A percentile compares a stretch with the other conserved stretches of the same genome.
These are phyloP conservation scores for Fulvia fulva DNA, from an alignment of 2,329 filamentous ascomycete species.

Conservation along the genomic window DNA sequence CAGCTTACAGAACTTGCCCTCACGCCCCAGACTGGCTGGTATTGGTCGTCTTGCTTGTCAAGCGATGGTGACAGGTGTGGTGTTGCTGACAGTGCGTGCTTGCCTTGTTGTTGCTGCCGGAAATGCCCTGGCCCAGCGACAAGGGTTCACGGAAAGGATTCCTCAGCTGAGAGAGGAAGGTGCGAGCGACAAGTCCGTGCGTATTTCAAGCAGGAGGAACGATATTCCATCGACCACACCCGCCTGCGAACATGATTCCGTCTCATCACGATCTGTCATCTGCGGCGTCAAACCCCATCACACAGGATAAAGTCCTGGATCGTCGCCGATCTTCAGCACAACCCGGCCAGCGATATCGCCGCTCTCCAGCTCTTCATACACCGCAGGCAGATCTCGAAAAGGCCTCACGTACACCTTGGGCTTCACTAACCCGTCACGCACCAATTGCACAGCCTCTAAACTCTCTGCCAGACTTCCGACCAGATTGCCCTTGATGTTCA, in stretches of 20 bases:
- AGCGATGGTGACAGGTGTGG: background rate
- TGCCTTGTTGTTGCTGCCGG: background rate
- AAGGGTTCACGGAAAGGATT: background rate
- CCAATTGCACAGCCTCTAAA: constrained; percentile 44
- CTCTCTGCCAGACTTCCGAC: constrained; percentile 46
- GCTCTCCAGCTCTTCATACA: constrained; percentile 45
- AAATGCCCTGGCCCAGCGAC: background rate
- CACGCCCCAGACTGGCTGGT: background rate
- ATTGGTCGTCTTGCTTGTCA: background rate
- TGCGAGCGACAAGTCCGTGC: background rate
- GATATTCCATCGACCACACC: background rate
- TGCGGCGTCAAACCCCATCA: no score
- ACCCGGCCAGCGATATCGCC: constrained; percentile 43
- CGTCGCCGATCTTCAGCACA: constrained; percentile 39
- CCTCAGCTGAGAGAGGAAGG: background rate
- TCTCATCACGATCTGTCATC: no score
- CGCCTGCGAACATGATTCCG: background rate
- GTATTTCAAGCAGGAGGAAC: background rate
- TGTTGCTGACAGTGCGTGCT: background rate
- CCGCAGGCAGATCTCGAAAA: constrained; percentile 40
- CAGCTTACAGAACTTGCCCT: background rate
- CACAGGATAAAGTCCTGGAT: constrained; percentile 11
- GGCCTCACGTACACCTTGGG: constrained; percentile 40
- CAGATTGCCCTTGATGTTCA: constrained; percentile 43
- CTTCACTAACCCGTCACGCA: constrained; percentile 40